Base-by-base conservation (phyloP, 2,329 filamentous ascomycete species). In the Pseudocercospora eumusae region DNA sequence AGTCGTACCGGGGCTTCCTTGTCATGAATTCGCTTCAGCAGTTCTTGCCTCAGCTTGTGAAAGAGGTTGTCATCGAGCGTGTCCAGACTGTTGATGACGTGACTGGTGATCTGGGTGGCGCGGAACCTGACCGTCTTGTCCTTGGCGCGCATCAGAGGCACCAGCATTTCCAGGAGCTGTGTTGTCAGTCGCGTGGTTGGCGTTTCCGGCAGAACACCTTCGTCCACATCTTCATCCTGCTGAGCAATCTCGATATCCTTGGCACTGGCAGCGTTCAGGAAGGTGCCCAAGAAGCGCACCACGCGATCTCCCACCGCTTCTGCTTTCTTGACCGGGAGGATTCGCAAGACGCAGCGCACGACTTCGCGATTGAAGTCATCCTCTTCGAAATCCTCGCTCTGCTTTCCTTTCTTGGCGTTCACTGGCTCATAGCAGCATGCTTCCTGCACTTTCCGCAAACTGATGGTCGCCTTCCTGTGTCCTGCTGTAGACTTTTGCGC, bases 91-190 rank as follows among this genome's bases (percentile, higher is more conserved):
- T 96, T 96, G 78, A 99, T 89, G 65, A 97, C 88, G 74, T 96
- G 91, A 1, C 92, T 90, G 57, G 96, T 87, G 57, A 96, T 85
- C 74, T 99, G 95, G 0, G 93, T 96, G 4, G 92, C 87, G 62
- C 95, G 85, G 77, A 92, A 99, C 62, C 95, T 86, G 52, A 98
- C 89, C 62, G 89, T 89, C 77, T 97, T 98, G 77, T 99, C 95
- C 77, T 96, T 98, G 47, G 90, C 86, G 9, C 84, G 84, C 63
- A 96, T 81, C n/a, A 96, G 79, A 4, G 90, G 89, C 2, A 96
- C 80, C 20, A 95, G 78, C 6, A 87, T 83, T 57, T 86, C 85
- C 71, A 98, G 85, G 36, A 98, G 83, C 28, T 87, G 83, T 1
- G 87, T 86, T 0, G 87, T 91, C 23, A 98, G 84, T 55, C 93